Conservation (phyloP, 2,329 filamentous ascomycete genomes). For the Stachybotrys chartarum region DNA sequence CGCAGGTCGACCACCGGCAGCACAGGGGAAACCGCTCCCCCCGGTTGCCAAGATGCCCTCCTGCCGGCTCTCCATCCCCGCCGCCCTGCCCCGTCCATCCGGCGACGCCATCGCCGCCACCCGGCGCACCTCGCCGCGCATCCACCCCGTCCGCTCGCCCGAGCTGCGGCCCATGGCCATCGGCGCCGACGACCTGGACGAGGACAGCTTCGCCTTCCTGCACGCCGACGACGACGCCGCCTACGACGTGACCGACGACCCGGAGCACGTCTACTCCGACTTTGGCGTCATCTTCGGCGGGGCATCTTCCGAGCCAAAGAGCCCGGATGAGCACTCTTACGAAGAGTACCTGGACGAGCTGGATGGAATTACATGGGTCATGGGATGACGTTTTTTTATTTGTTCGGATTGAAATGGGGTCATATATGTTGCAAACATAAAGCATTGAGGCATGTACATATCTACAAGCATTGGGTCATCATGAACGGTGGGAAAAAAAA, state of each 20-base stretch:
- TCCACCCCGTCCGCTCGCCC: slow-evolving; percentile 25
- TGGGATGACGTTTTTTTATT: background rate
- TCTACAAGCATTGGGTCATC: background rate
- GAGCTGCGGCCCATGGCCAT: slow-evolving; percentile 20
- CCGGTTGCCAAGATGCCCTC: slow-evolving; percentile 11
- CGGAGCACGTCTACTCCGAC: slow-evolving; percentile 47
- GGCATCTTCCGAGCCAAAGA: slow-evolving; percentile 6
- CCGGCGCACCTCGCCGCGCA: slow-evolving; percentile 19
- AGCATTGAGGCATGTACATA: background rate
- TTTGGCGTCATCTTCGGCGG: slow-evolving; percentile 44
- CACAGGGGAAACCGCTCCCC: slow-evolving; percentile 3
- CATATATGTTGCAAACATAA: too few relatives aligned
- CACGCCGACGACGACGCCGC: slow-evolving; percentile 36
- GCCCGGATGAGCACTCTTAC: slow-evolving; percentile 33
- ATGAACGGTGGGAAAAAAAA: background rate
- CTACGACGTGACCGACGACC: slow-evolving; percentile 33
- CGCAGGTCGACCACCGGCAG: too few relatives aligned
- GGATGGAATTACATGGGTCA: slow-evolving; percentile 44
- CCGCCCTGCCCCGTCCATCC: slow-evolving; percentile 18
- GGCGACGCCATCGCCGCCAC: slow-evolving; percentile 16
- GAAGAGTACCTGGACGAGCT: slow-evolving; percentile 50
- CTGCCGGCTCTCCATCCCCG: slow-evolving; percentile 19
- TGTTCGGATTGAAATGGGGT: too few relatives aligned
- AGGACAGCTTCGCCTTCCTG: slow-evolving; percentile 43
- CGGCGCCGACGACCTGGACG: slow-evolving; percentile 25